Evolutionary conservation across 495 filamentous ascomycete genomes (phyloP).

Genomic region (Neurospora africana): DNA sequence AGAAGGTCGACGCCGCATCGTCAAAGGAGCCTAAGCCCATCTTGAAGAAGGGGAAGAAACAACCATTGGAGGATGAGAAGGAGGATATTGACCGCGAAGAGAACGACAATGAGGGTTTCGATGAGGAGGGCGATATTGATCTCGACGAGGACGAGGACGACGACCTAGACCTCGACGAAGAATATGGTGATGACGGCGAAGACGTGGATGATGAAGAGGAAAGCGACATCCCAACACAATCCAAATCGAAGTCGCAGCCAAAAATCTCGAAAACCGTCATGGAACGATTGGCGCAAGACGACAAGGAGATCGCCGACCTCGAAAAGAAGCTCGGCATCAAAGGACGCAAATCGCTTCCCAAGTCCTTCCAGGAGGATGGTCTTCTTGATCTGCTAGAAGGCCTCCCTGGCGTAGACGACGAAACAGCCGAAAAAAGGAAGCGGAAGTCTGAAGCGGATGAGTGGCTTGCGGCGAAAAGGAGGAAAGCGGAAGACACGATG

Average conservation of each 20-base stretch:
- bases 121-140: constrained; percentile 17
- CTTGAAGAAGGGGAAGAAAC: constrained; percentile 7
- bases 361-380: constrained; percentile 76
- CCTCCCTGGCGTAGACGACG: constrained; percentile 43
- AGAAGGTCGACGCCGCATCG: neutral
- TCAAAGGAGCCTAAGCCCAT: constrained; percentile 8
- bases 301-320: constrained; percentile 76
- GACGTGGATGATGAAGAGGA: constrained; percentile 21
- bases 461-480: constrained; percentile 38
- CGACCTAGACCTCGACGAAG: constrained; percentile 19
- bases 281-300: constrained; percentile 60
- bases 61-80: constrained; percentile 6
- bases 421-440: constrained; percentile 52
- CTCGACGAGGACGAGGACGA: constrained; percentile 13
- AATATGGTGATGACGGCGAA: constrained; percentile 15
- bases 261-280: constrained; percentile 48
- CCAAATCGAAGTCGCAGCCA: constrained; percentile 12
- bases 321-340: constrained; percentile 77
- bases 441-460: constrained; percentile 52
- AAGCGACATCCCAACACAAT: constrained; percentile 19
- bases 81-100: constrained; percentile 11
- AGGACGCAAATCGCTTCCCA: constrained; percentile 60
- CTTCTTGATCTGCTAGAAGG: constrained; percentile 71
- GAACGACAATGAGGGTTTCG: constrained; percentile 8
- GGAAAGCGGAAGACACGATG: constrained; percentile 26